Conservation (phyloP, 1,284 basidiomycete genomes). For the Heliocybe sulcata region DNA sequence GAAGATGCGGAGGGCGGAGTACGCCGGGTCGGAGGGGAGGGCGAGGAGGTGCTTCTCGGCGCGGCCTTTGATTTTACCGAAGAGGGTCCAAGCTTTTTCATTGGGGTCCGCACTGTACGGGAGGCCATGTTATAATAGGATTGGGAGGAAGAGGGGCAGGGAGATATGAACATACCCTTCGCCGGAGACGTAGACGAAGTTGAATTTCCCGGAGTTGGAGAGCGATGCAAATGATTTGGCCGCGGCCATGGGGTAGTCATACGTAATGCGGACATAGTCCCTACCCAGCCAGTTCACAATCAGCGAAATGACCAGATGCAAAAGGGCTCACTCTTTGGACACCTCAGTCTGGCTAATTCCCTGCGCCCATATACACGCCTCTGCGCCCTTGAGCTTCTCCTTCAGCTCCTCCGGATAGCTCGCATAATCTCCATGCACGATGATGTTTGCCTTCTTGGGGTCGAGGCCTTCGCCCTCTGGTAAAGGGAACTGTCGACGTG, state of each 20-base stretch:
- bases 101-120: neutral
- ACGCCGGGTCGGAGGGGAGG: too few relatives aligned
- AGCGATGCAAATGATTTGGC: slow-evolving; percentile 19
- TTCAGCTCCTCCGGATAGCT: slow-evolving; percentile 12
- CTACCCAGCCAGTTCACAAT: slow-evolving; percentile 3
- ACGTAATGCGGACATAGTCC: slow-evolving; percentile 18
- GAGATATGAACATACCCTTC: slow-evolving; percentile 9
- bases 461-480: slow-evolving; percentile 10
- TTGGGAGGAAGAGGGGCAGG: neutral
- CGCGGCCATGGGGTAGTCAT: slow-evolving; percentile 20
- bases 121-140: neutral
- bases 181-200: slow-evolving; percentile 21
- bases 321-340: slow-evolving; percentile 13
- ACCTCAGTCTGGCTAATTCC: slow-evolving; percentile 18
- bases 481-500: slow-evolving; percentile 16
- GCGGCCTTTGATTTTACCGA: slow-evolving; percentile 19
- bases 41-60: slow-evolving; percentile 14
- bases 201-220: slow-evolving; percentile 12
- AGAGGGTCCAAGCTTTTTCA: slow-evolving; percentile 14
- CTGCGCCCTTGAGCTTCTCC: slow-evolving; percentile 17
- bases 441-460: slow-evolving; percentile 14
- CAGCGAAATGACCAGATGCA: neutral
- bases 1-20: slow-evolving; percentile 12
- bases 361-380: slow-evolving; percentile 22
- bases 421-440: slow-evolving; percentile 17